These are phyloP conservation scores for Corymbia citriodora DNA, from an alignment of 441 rosid genomes.

Conservation along the genomic window DNA sequence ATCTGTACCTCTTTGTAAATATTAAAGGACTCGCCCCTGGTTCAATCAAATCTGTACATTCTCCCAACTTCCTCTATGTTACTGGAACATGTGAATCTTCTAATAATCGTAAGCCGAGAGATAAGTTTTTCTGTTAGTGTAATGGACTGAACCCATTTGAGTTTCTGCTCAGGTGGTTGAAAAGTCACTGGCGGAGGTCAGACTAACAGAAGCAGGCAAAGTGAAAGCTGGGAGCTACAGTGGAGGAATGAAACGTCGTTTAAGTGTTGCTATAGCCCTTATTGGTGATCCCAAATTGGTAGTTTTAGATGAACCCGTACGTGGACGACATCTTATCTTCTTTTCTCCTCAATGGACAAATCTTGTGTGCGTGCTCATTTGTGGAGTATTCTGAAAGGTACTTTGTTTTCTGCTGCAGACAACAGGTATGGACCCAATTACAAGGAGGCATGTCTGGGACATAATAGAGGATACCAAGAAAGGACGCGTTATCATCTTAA, in stretches of 20 bases:
- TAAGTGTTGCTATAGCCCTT: slow-evolving; percentile 88
- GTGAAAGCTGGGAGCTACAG: slow-evolving; percentile 89
- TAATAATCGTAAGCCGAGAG: not conserved
- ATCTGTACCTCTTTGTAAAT: slow-evolving; percentile 78
- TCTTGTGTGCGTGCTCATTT: not conserved
- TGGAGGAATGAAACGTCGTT: slow-evolving; percentile 95
- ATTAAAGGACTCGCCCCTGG: slow-evolving; percentile 70
- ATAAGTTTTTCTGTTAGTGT: not conserved
- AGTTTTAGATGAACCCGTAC: slow-evolving; percentile 85
- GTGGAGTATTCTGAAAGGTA: not conserved
- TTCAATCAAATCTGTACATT: slow-evolving; percentile 52
- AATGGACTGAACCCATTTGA: not conserved
- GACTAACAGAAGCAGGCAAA: slow-evolving; percentile 52
- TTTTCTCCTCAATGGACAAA: not conserved
- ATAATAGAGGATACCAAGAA: slow-evolving; percentile 78
- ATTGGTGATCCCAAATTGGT: slow-evolving; percentile 86
- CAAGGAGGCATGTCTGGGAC: slow-evolving; percentile 96
- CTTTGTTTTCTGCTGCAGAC: slow-evolving; percentile 35
- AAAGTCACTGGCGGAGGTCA: slow-evolving; percentile 69
- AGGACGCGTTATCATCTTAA: slow-evolving; percentile 76
- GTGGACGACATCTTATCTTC: not conserved
- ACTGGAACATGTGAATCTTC: not conserved
- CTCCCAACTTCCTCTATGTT: not conserved
- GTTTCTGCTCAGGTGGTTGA: slow-evolving; percentile 40
- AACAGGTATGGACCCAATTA: slow-evolving; percentile 89